Conservation (phyloP, 1,139 yeast genomes). For the Zygoascus sp. region DNA sequence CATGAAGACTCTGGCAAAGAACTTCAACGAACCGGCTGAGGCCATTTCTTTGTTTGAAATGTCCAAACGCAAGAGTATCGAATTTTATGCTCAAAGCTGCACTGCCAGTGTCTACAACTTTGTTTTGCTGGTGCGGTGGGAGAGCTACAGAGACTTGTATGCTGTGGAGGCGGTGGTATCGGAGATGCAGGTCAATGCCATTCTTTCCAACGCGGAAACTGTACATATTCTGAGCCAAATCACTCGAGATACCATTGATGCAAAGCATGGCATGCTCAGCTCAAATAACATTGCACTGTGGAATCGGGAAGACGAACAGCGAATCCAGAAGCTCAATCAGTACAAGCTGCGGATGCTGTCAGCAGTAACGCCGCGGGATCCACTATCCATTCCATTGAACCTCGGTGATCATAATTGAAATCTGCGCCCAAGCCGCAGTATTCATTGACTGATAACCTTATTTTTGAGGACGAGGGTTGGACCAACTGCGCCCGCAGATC, state of each 20-base stretch:
- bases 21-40: slow-evolving; percentile 37
- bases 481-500: background rate
- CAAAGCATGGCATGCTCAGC: slow-evolving; percentile 24
- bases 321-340: slow-evolving; percentile 30
- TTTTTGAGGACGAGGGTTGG: background rate
- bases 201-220: slow-evolving; percentile 39
- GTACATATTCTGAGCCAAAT: slow-evolving; percentile 30
- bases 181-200: slow-evolving; percentile 43
- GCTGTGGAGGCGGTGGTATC: slow-evolving; percentile 35
- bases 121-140: slow-evolving; percentile 39
- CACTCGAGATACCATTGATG: slow-evolving; percentile 26
- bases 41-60: slow-evolving; percentile 40
- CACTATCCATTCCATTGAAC: slow-evolving; percentile 2
- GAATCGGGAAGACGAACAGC: slow-evolving; percentile 34
- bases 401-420: background rate
- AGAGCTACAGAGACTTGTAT: slow-evolving; percentile 37
- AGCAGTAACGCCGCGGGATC: slow-evolving; percentile 8
- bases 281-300: slow-evolving; percentile 30
- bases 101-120: slow-evolving; percentile 41
- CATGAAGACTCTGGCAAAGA: slow-evolving; percentile 29
- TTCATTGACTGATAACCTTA: background rate
- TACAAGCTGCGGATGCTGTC: slow-evolving; percentile 28
- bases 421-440: background rate
- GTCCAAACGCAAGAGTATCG: slow-evolving; percentile 36
- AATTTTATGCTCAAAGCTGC: slow-evolving; percentile 40